Evolutionary conservation across 345 rosid genomes (phyloP).

Genomic region (Salix suchowensis): DNA sequence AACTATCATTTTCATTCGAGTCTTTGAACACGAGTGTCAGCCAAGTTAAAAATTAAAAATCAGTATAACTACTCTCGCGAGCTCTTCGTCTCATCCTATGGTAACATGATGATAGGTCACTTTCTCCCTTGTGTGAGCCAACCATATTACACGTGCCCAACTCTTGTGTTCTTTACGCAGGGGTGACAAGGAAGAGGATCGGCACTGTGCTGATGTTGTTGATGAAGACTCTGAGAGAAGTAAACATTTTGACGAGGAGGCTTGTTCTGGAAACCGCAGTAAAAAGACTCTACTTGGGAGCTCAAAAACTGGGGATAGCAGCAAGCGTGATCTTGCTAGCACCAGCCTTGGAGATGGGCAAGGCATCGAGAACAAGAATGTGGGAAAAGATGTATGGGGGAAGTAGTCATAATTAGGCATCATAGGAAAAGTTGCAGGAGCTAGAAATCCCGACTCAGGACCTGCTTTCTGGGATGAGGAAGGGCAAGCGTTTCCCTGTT

Average conservation of each 20-base stretch:
- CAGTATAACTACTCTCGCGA: background rate
- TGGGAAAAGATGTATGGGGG: conserved; percentile 13
- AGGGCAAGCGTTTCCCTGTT: background rate
- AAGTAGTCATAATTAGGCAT: conserved; percentile 2
- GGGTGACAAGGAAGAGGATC: conserved; percentile 47
- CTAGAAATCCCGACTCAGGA: background rate
- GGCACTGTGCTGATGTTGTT: conserved; percentile 17
- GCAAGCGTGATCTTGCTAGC: conserved; percentile 10
- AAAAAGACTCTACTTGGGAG: conserved; percentile 15
- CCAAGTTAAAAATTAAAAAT: too few species aligned
- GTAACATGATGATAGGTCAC: background rate
- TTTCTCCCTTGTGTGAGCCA: background rate
- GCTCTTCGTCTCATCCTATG: background rate
- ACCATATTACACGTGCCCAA: background rate
- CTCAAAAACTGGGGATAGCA: conserved; percentile 6
- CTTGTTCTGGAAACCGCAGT: conserved; percentile 7
- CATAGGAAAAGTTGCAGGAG: background rate
- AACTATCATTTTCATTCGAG: background rate
- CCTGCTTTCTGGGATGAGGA: background rate
- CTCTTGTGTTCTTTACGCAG: conserved; percentile 14
- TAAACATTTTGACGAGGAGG: conserved; percentile 43
- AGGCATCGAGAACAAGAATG: conserved; percentile 8
- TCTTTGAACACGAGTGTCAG: too few species aligned
- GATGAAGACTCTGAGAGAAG: conserved; percentile 38
- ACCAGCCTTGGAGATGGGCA: background rate